Evolutionary conservation across 768 basidiomycete genomes (phyloP).

Genomic region (Leccinum ochraceum): DNA sequence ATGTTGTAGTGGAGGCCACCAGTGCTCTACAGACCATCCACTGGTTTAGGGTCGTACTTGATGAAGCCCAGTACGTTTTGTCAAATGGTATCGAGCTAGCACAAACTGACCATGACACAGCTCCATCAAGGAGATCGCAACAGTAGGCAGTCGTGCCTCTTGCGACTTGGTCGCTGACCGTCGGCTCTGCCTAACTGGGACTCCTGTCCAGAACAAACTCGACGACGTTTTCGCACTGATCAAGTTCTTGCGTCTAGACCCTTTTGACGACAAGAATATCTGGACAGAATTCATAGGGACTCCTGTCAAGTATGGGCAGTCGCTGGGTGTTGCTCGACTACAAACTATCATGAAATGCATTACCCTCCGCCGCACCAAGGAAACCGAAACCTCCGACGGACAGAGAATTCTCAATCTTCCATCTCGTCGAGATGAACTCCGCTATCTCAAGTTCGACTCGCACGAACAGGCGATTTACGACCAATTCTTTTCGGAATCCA

Average conservation of each 20-base stretch:
- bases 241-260: slow-evolving; percentile 90
- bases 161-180: slow-evolving; percentile 95
- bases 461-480: slow-evolving; percentile 87
- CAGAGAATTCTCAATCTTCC: slow-evolving; percentile 85
- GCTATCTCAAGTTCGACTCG: slow-evolving; percentile 79
- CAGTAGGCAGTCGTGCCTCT: slow-evolving; percentile 92
- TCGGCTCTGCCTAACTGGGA: slow-evolving; percentile 93
- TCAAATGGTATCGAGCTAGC: neutral
- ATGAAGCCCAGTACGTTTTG: slow-evolving; percentile 89
- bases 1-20: slow-evolving; percentile 47
- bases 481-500: slow-evolving; percentile 85
- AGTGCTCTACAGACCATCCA: slow-evolving; percentile 92
- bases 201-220: slow-evolving; percentile 98
- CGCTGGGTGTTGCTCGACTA: slow-evolving; percentile 87
- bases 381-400: slow-evolving; percentile 78
- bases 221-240: slow-evolving; percentile 97
- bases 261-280: slow-evolving; percentile 88
- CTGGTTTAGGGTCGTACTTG: slow-evolving; percentile 94
- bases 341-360: slow-evolving; percentile 98
- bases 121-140: slow-evolving; percentile 94
- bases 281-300: slow-evolving; percentile 95
- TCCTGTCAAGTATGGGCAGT: slow-evolving; percentile 90
- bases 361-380: slow-evolving; percentile 95
- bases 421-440: slow-evolving; percentile 84
- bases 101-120: slow-evolving; percentile 41